These are phyloP conservation scores for Xerocomus nothofagi DNA, from an alignment of 1,284 basidiomycete genomes.

Conservation along the genomic window DNA sequence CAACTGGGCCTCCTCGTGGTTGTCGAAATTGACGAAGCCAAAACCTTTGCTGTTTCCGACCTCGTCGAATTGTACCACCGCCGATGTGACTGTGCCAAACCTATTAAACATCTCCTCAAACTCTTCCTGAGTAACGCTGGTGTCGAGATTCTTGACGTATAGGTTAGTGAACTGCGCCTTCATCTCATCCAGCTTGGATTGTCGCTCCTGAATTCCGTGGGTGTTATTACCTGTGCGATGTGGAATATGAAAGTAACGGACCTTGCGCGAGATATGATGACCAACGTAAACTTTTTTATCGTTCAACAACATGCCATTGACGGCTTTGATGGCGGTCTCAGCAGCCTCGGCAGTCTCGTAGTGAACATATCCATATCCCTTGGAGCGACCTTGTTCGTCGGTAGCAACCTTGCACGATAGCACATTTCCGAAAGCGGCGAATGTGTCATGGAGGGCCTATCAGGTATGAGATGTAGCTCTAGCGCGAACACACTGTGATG, in stretches of 20 bases:
- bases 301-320: constrained; percentile 99
- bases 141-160: constrained; percentile 96
- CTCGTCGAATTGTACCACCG: constrained; percentile 80
- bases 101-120: constrained; percentile 82
- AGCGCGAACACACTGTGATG: not conserved
- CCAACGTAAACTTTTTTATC: constrained; percentile 99
- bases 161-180: constrained; percentile 97
- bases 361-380: constrained; percentile 98
- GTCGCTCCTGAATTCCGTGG: constrained; percentile 66
- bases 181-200: constrained; percentile 98
- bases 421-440: constrained; percentile 98
- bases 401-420: constrained; percentile 99
- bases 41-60: constrained; percentile 94
- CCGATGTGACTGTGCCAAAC: constrained; percentile 90
- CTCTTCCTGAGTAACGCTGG: constrained; percentile 83
- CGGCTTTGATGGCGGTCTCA: constrained; percentile 95
- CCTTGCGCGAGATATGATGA: constrained; percentile 96
- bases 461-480: constrained; percentile 4
- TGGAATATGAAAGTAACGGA: constrained; percentile 34
- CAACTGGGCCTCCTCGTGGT: constrained; percentile 88
- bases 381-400: constrained; percentile 89
- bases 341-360: constrained; percentile 98
- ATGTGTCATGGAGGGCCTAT: constrained; percentile 97
- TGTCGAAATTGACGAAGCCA: constrained; percentile 97
- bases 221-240: not conserved